These are phyloP conservation scores for Groenewaldozyma salmanticensis DNA, from an alignment of 805 yeast genomes.

Conservation along the genomic window DNA sequence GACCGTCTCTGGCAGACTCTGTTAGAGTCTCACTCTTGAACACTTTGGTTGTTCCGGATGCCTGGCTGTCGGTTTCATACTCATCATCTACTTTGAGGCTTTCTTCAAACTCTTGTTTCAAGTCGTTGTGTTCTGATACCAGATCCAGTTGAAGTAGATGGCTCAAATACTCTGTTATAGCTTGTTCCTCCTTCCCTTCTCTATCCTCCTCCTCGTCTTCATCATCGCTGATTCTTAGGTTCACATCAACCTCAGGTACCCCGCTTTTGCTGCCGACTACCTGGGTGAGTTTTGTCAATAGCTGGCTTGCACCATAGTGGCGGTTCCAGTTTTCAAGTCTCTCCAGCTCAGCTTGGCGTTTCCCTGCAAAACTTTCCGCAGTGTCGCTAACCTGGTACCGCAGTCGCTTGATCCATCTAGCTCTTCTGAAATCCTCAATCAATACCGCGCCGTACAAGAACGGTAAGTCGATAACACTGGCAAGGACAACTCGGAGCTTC, in stretches of 20 bases:
- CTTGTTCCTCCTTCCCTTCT: background rate
- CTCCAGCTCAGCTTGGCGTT: conserved; percentile 47
- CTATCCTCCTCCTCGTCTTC: conserved; percentile 20
- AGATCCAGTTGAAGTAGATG: background rate
- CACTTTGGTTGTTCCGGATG: too few species aligned
- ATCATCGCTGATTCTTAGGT: conserved; percentile 12
- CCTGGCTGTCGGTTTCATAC: background rate
- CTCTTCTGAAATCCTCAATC: conserved; percentile 27
- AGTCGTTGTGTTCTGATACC: background rate
- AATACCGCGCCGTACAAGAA: conserved; percentile 29
- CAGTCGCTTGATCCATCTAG: conserved; percentile 21
- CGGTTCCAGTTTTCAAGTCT: conserved; percentile 53
- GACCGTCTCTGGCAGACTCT: background rate
- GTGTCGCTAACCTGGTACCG: conserved; percentile 16
- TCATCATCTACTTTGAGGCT: background rate
- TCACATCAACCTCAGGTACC: conserved; percentile 16
- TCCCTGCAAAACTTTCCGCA: conserved; percentile 47
- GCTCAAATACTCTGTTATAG: background rate
- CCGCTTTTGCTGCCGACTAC: conserved; percentile 2
- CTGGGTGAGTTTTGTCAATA: background rate
- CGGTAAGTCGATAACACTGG: conserved; percentile 28
- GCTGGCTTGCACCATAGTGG: conserved; percentile 38
- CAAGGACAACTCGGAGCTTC: conserved; percentile 22
- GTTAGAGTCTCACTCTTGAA: background rate
- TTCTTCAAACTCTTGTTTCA: background rate